phyloP scores from a whole-genome alignment of 805 yeast genomes.

The Yamadazyma philogaea region DNA sequence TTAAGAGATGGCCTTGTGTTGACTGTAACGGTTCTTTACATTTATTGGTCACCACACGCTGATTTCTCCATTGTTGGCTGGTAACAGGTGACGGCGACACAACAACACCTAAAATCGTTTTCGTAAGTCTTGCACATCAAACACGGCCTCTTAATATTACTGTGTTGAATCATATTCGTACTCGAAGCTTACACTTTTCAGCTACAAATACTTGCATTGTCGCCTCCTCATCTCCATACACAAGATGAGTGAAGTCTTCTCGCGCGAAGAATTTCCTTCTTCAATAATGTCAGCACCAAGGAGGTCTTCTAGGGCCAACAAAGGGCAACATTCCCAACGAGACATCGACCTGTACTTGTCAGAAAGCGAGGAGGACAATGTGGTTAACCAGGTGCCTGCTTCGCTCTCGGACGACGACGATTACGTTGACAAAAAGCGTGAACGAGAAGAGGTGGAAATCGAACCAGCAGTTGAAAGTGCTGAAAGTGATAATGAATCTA shows the following conservation, averaged over 20 bases:
- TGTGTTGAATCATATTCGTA: too few relatives aligned
- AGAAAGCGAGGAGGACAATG: conserved; percentile 13
- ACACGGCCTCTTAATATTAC: too few relatives aligned
- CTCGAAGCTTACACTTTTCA: too few relatives aligned
- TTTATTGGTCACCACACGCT: too few relatives aligned
- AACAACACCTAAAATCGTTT: too few relatives aligned
- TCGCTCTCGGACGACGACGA: conserved; percentile 7
- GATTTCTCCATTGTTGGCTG: too few relatives aligned
- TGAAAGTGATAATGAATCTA: neutral
- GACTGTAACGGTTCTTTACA: too few relatives aligned
- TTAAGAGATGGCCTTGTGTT: too few relatives aligned
- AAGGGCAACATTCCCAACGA: conserved; percentile 38
- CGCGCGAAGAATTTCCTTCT: neutral
- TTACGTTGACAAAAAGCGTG: conserved; percentile 3
- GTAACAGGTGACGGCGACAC: too few relatives aligned
- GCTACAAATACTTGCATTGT: neutral
- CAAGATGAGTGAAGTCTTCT: neutral
- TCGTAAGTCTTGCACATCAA: too few relatives aligned
- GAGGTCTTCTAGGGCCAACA: conserved; percentile 37
- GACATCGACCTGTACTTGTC: conserved; percentile 3
- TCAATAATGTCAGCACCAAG: conserved; percentile 17
- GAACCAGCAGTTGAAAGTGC: neutral
- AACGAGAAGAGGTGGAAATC: neutral
- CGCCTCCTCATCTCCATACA: too few relatives aligned
- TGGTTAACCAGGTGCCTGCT: neutral